phyloP scores from a whole-genome alignment of 352 stramenopile genomes.

The Pilasporangium apinafurcum region DNA sequence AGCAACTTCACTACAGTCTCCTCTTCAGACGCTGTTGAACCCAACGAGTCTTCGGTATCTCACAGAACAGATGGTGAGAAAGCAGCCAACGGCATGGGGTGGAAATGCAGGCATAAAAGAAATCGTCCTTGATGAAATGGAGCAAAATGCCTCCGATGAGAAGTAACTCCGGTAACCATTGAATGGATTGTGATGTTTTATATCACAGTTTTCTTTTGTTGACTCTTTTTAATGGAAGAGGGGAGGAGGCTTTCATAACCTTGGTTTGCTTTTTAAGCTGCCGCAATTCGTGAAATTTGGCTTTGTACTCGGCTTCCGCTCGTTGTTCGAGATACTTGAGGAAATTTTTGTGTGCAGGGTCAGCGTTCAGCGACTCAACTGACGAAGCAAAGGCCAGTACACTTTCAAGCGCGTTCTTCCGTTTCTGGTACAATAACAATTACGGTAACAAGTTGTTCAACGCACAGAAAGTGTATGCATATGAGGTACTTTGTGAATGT shows the following conservation, averaged over 20 bases:
- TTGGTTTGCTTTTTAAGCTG: slow-evolving; percentile 28
- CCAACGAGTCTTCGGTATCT: slow-evolving; percentile 49
- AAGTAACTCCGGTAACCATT: slow-evolving; percentile 15
- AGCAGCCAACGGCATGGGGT: slow-evolving; percentile 16
- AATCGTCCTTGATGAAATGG: slow-evolving; percentile 26
- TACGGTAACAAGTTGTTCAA: neutral
- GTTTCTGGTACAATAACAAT: slow-evolving; percentile 25
- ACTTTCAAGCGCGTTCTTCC: slow-evolving; percentile 45
- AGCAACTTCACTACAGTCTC: slow-evolving; percentile 2
- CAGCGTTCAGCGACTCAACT: slow-evolving; percentile 6
- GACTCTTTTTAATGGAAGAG: neutral
- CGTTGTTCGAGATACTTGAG: slow-evolving; percentile 40
- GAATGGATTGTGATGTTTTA: neutral
- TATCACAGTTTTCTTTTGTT: neutral
- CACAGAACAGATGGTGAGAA: slow-evolving; percentile 44
- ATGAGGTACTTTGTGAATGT: neutral
- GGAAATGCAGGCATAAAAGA: slow-evolving; percentile 14
- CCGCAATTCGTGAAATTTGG: slow-evolving; percentile 35
- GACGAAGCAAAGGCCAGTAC: slow-evolving; percentile 10
- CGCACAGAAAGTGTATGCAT: neutral
- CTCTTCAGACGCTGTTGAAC: slow-evolving; percentile 41
- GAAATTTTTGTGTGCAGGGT: slow-evolving; percentile 13
- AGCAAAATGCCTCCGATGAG: slow-evolving; percentile 10
- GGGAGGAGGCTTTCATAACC: neutral
- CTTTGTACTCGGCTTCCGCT: slow-evolving; percentile 47